phyloP scores from a whole-genome alignment of 2,329 filamentous ascomycete genomes.

The Diaporthe vexans region DNA sequence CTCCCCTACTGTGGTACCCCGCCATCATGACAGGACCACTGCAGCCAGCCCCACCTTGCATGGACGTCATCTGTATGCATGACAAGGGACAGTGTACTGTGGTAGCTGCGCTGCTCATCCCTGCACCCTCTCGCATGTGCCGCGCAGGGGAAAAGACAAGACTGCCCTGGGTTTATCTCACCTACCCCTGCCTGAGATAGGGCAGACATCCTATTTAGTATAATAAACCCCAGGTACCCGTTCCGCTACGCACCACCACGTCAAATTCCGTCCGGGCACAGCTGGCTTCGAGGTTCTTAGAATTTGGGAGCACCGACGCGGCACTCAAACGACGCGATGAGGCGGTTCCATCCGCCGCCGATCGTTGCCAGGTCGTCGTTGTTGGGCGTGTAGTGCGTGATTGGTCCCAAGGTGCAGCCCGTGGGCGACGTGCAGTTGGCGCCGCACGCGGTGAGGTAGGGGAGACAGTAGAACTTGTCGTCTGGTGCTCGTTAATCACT shows the following conservation, averaged over 20 bases:
- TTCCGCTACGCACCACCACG: background rate
- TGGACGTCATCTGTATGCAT: constrained; percentile 33
- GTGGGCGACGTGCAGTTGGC: constrained; percentile 63
- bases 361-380: constrained; percentile 63
- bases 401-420: constrained; percentile 65
- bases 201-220: background rate
- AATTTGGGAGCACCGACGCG: constrained; percentile 35
- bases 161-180: background rate
- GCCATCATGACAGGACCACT: constrained; percentile 18
- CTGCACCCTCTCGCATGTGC: constrained; percentile 8
- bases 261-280: background rate
- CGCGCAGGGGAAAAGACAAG: background rate
- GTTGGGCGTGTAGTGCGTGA: constrained; percentile 60
- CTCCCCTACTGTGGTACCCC: constrained; percentile 34
- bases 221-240: background rate
- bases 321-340: constrained; percentile 56
- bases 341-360: constrained; percentile 56
- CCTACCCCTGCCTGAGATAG: background rate
- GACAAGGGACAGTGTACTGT: constrained; percentile 14
- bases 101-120: constrained; percentile 12
- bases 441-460: constrained; percentile 57
- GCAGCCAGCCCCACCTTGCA: constrained; percentile 12
- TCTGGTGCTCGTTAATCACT: constrained; percentile 45
- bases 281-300: background rate
- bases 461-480: constrained; percentile 63